Evolutionary conservation across 345 rosid species (phyloP).

Genomic region (Lagerstroemia speciosa): DNA sequence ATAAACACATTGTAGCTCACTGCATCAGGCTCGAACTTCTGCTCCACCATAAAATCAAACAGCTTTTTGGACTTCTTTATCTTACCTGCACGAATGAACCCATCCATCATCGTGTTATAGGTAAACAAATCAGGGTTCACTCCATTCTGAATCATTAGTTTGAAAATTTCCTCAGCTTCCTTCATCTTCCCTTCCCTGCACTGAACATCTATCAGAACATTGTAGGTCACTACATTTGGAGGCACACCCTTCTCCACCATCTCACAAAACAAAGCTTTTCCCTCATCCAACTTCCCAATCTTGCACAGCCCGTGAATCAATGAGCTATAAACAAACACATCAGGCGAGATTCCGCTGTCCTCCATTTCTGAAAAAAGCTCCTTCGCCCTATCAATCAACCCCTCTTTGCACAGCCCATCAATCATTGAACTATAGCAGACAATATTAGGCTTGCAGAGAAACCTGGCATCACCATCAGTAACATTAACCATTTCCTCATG

Average conservation of each 20-base stretch:
- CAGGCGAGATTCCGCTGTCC: constrained; percentile 12
- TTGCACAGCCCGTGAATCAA: constrained; percentile 20
- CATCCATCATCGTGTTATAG: constrained; percentile 17
- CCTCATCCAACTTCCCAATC: constrained; percentile 15
- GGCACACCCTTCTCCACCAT: constrained; percentile 16
- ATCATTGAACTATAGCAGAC: constrained; percentile 15
- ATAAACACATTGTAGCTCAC: constrained; percentile 18
- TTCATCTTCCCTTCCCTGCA: constrained; percentile 15
- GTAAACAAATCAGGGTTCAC: constrained; percentile 6
- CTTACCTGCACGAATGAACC: constrained; percentile 13
- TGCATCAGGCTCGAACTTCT: constrained; percentile 9
- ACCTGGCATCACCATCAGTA: constrained; percentile 6
- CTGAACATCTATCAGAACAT: constrained; percentile 11
- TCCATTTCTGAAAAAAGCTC: constrained; percentile 28
- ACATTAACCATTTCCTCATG: constrained; percentile 16
- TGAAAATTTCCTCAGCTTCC: constrained; percentile 13
- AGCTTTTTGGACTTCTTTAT: constrained; percentile 13
- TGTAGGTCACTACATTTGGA: constrained; percentile 13
- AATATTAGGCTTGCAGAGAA: constrained; percentile 14
- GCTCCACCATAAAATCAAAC: constrained; percentile 8
- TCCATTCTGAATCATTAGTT: constrained; percentile 16
- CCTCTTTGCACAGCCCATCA: constrained; percentile 28
- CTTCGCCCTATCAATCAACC: constrained; percentile 19
- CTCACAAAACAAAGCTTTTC: constrained; percentile 15
- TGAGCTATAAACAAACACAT: constrained; percentile 17